A percentile compares a stretch with the other conserved stretches of the same genome.
These are phyloP conservation scores for Lachnellula hyalina DNA, from an alignment of 2,329 filamentous ascomycete genomes.

Conservation along the genomic window DNA sequence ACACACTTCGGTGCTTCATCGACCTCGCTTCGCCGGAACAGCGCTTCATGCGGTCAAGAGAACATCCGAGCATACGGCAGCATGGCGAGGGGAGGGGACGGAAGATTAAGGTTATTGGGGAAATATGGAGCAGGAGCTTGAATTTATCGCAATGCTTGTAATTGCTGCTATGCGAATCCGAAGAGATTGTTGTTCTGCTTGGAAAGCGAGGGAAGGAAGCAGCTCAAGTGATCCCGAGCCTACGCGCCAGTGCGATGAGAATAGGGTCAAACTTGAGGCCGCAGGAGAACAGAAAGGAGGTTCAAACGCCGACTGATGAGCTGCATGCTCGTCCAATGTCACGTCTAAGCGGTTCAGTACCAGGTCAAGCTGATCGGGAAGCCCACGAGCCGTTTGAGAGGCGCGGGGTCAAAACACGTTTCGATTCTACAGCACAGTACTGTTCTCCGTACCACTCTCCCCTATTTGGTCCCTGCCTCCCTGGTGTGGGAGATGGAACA, in stretches of 20 bases:
- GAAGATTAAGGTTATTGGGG: neutral
- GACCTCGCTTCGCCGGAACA: conserved; percentile 1
- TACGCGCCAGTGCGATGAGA: neutral
- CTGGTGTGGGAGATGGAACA: neutral
- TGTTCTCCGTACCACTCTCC: neutral
- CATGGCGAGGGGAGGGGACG: neutral
- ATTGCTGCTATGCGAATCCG: neutral
- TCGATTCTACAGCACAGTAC: neutral
- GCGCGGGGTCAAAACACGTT: conserved; percentile 8
- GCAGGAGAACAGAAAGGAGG: neutral
- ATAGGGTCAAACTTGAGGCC: neutral
- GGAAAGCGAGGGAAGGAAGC: neutral
- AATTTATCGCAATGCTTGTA: neutral
- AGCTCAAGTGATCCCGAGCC: neutral
- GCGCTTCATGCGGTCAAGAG: conserved; percentile 2
- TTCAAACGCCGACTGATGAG: neutral
- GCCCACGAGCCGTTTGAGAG: conserved; percentile 4
- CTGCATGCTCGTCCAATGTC: neutral
- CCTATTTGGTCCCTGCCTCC: neutral
- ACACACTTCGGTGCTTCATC: conserved; percentile 8
- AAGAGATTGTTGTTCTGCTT: too few species aligned
- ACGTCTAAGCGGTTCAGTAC: neutral
- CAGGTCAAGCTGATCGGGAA: neutral
- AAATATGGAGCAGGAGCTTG: neutral
- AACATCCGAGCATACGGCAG: neutral